phyloP scores from a whole-genome alignment of 495 filamentous ascomycete species.

The Monascus purpureus region DNA sequence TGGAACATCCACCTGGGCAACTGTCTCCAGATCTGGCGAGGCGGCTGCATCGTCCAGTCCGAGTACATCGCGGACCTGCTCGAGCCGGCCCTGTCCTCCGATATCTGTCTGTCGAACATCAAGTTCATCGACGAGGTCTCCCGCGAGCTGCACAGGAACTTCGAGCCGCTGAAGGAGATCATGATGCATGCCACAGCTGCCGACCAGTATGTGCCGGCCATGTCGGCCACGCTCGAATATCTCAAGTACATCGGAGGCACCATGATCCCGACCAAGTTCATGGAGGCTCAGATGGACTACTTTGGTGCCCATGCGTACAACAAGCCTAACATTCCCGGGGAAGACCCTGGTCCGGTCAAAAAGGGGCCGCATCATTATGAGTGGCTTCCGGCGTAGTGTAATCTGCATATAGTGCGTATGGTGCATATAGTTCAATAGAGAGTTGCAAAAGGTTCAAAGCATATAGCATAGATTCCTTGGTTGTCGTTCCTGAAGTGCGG shows the following conservation, averaged over 20 bases:
- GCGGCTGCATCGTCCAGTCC: slow-evolving; percentile 60
- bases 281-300: slow-evolving; percentile 64
- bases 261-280: slow-evolving; percentile 51
- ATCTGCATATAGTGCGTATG: neutral
- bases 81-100: slow-evolving; percentile 21
- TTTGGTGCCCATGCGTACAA: slow-evolving; percentile 63
- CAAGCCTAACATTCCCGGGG: slow-evolving; percentile 24
- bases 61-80: slow-evolving; percentile 52
- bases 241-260: slow-evolving; percentile 48
- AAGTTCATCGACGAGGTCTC: slow-evolving; percentile 38
- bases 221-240: slow-evolving; percentile 55
- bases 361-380: slow-evolving; percentile 32
- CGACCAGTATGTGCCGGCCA: slow-evolving; percentile 50
- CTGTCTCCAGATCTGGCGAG: slow-evolving; percentile 56
- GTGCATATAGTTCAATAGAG: neutral
- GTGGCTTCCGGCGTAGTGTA: slow-evolving; percentile 18
- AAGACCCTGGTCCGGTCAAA: slow-evolving; percentile 24
- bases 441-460: no score
- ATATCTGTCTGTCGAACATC: slow-evolving; percentile 20
- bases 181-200: slow-evolving; percentile 41
- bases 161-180: slow-evolving; percentile 39
- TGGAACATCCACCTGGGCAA: slow-evolving; percentile 49
- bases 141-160: slow-evolving; percentile 37
- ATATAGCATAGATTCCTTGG: no score
- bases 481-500: neutral